A percentile compares a stretch with the other conserved stretches of the same genome.
Conservation (phyloP, 345 rosid genomes). For the Eutrema japonicum region DNA sequence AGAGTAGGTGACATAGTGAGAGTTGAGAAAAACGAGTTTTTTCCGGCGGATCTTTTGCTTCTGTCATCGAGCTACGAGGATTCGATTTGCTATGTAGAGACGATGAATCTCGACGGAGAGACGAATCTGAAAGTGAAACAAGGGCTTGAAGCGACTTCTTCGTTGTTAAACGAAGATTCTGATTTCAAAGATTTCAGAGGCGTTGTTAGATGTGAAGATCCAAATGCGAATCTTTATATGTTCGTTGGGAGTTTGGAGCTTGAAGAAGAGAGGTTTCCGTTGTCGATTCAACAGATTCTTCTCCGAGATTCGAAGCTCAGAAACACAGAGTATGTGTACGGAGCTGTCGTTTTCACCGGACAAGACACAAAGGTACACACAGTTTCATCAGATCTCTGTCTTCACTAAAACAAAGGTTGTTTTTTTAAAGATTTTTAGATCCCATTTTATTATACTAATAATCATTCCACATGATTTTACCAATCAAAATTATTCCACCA, state of each 20-base stretch:
- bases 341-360: conserved; percentile 88
- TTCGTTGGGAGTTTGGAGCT: conserved; percentile 76
- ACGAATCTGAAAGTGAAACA: conserved; percentile 96
- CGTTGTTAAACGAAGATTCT: conserved; percentile 61
- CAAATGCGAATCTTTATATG: conserved; percentile 83
- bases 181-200: conserved; percentile 67
- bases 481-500: background rate
- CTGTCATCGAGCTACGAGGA: conserved; percentile 88
- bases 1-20: conserved; percentile 88
- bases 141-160: conserved; percentile 67
- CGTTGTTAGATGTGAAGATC: conserved; percentile 80
- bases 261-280: conserved; percentile 64
- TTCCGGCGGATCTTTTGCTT: conserved; percentile 87
- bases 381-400: background rate
- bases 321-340: conserved; percentile 80
- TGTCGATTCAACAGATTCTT: conserved; percentile 83
- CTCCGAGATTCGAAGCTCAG: conserved; percentile 87
- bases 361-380: conserved; percentile 73
- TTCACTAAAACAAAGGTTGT: background rate
- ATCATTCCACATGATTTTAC: background rate
- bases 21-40: conserved; percentile 86
- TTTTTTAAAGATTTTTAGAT: background rate
- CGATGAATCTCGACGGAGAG: conserved; percentile 98
- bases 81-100: conserved; percentile 88
- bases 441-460: no score